These are phyloP conservation scores for Yamadazyma atmosphaerica DNA, from an alignment of 1,139 yeast genomes.

Conservation along the genomic window DNA sequence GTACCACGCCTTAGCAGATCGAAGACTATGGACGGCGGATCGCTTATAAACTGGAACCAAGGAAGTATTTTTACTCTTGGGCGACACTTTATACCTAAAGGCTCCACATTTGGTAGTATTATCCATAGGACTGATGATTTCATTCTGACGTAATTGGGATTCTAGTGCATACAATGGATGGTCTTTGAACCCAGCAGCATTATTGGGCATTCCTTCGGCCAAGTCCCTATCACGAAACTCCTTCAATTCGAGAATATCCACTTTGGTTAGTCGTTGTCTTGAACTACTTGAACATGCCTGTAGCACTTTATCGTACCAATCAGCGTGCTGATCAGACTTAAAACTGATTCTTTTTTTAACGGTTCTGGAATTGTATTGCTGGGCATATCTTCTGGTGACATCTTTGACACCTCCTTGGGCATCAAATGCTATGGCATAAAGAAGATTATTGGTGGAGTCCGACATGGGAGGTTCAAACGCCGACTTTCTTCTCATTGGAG, in stretches of 20 bases:
- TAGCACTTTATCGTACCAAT: slow-evolving; percentile 61
- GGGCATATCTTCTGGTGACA: slow-evolving; percentile 81
- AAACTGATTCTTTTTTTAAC: slow-evolving; percentile 67
- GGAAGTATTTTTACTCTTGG: slow-evolving; percentile 32
- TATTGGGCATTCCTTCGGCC: slow-evolving; percentile 86
- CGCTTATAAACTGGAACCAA: slow-evolving; percentile 65
- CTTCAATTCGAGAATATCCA: slow-evolving; percentile 66
- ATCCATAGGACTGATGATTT: slow-evolving; percentile 68
- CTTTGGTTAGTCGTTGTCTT: slow-evolving; percentile 35
- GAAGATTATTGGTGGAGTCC: slow-evolving; percentile 58
- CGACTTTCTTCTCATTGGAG: slow-evolving; percentile 59
- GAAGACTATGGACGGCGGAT: slow-evolving; percentile 58
- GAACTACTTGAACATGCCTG: slow-evolving; percentile 17
- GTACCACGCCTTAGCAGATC: slow-evolving; percentile 86
- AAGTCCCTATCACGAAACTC: slow-evolving; percentile 69
- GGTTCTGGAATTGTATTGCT: slow-evolving; percentile 69
- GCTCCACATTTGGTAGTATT: slow-evolving; percentile 64
- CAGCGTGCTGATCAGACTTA: slow-evolving; percentile 52
- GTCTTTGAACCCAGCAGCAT: slow-evolving; percentile 74
- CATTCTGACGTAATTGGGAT: slow-evolving; percentile 68
- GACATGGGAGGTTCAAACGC: slow-evolving; percentile 74
- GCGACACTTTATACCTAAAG: slow-evolving; percentile 38
- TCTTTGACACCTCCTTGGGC: slow-evolving; percentile 66
- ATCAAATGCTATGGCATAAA: slow-evolving; percentile 80
- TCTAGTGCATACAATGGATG: slow-evolving; percentile 90